Evolutionary conservation across 2,329 filamentous ascomycete genomes (phyloP).

Genomic region (Hawksworthiomyces lignivorus): DNA sequence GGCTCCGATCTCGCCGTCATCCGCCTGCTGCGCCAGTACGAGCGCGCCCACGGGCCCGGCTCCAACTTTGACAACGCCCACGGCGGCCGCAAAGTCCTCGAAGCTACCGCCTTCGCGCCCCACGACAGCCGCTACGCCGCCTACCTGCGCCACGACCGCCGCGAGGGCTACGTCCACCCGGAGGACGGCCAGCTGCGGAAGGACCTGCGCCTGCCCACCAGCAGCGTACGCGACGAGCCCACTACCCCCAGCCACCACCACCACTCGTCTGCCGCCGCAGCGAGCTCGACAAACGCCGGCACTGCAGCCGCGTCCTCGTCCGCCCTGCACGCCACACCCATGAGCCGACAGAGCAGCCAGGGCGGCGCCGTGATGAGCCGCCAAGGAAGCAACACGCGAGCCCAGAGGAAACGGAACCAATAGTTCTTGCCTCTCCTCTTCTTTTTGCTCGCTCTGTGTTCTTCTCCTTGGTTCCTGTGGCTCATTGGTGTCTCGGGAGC

Average conservation of each 20-base stretch:
- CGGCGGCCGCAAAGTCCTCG: slow-evolving; percentile 48
- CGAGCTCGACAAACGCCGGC: slow-evolving; percentile 19
- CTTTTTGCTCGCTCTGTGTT: background rate
- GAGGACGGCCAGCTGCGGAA: slow-evolving; percentile 45
- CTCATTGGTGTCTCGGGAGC: too few species aligned
- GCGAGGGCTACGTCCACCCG: slow-evolving; percentile 28
- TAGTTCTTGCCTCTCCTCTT: too few species aligned
- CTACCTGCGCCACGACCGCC: slow-evolving; percentile 36
- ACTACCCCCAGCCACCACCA: slow-evolving; percentile 20
- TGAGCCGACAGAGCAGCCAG: slow-evolving; percentile 49
- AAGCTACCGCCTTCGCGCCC: slow-evolving; percentile 43
- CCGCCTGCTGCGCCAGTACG: slow-evolving; percentile 49
- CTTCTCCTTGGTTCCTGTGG: background rate
- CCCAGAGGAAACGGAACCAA: slow-evolving; percentile 17
- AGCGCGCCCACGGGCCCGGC: slow-evolving; percentile 43
- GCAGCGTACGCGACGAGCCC: slow-evolving; percentile 35
- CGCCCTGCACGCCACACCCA: slow-evolving; percentile 28
- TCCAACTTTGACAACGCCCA: slow-evolving; percentile 48
- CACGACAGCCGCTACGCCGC: slow-evolving; percentile 40
- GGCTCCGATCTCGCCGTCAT: slow-evolving; percentile 50
- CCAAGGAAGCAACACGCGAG: slow-evolving; percentile 35
- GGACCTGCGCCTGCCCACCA: slow-evolving; percentile 40
- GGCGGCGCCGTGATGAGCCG: slow-evolving; percentile 51
- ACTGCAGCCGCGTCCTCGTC: slow-evolving; percentile 17
- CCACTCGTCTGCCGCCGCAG: slow-evolving; percentile 9